Conservation (phyloP, 176 grass and related monocot species). For the Oryza longistaminata region DNA sequence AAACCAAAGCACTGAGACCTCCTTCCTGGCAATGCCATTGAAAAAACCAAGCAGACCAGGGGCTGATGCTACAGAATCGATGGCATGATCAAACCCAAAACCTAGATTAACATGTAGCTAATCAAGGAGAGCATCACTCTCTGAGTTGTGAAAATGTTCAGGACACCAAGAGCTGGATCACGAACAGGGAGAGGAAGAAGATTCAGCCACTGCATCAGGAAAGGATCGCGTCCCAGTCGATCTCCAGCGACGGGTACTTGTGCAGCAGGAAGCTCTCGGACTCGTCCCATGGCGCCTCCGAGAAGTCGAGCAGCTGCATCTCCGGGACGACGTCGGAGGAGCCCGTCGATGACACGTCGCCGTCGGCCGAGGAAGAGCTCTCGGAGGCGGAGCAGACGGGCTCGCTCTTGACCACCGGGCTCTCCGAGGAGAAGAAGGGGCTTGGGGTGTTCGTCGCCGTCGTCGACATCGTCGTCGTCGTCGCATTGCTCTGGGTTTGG, state of each 20-base stretch:
- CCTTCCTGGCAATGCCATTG: constrained; percentile 52
- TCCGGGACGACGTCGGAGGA: constrained; percentile 49
- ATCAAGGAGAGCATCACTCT: constrained; percentile 27
- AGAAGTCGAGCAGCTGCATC: constrained; percentile 71
- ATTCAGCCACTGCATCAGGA: constrained; percentile 33
- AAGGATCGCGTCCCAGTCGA: constrained; percentile 93
- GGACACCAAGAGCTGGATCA: constrained; percentile 32
- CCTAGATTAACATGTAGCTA: constrained; percentile 31
- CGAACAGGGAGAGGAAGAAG: not conserved
- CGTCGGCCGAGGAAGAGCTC: constrained; percentile 39
- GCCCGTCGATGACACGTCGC: constrained; percentile 51
- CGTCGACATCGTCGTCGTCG: not conserved
- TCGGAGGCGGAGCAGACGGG: constrained; percentile 43
- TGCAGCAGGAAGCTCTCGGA: constrained; percentile 58
- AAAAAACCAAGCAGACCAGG: constrained; percentile 59
- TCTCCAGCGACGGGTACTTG: constrained; percentile 95
- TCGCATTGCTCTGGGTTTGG: constrained; percentile 27
- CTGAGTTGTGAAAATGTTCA: constrained; percentile 10
- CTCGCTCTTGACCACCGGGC: constrained; percentile 47
- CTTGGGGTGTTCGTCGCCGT: not conserved
- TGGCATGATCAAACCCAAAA: constrained; percentile 38
- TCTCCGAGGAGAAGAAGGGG: constrained; percentile 22
- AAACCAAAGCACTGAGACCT: constrained; percentile 18
- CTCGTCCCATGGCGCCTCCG: constrained; percentile 88
- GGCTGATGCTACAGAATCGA: constrained; percentile 16